Conservation (phyloP, 108 stramenopile species). For the Schizochytrium sp. region DNA sequence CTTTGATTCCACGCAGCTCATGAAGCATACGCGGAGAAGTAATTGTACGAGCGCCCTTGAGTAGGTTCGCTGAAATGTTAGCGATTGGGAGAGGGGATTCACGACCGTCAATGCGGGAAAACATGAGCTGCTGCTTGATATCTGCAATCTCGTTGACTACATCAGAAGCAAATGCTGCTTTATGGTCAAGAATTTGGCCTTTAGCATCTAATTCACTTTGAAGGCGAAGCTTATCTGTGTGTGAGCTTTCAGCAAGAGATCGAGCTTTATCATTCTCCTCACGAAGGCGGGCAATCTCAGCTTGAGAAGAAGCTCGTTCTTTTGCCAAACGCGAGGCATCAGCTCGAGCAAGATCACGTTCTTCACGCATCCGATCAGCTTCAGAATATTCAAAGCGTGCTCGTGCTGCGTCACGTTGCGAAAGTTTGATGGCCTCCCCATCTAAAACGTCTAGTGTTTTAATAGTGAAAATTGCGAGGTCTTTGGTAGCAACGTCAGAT, state of each 20-base stretch:
- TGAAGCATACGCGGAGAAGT: conserved; percentile 1
- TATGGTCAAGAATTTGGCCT: conserved; percentile 26
- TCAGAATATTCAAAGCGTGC: conserved; percentile 5
- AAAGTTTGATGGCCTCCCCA: conserved; percentile 20
- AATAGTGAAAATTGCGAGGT: conserved; percentile 10
- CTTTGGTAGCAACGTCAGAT: not conserved
- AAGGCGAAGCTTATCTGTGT: not conserved
- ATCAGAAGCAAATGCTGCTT: not conserved
- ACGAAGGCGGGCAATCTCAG: not conserved
- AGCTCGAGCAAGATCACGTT: not conserved
- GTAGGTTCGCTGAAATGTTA: not conserved
- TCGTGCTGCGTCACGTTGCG: conserved; percentile 2
- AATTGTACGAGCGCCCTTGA: not conserved
- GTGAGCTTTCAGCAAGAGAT: not conserved
- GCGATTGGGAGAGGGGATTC: not conserved
- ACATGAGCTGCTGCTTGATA: conserved; percentile 10
- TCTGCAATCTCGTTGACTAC: conserved; percentile 15
- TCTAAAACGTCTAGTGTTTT: not conserved
- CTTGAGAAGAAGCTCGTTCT: not conserved
- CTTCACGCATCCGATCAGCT: not conserved
- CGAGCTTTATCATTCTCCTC: not conserved
- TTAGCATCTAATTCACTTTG: not conserved
- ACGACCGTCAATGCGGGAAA: conserved; percentile 6
- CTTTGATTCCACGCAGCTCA: not conserved
- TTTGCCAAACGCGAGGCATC: not conserved